Percentiles rank a stretch among this genome's conserved stretches.
Conservation (phyloP, 371 early-diverging fungal species). For the Hamiltosporidium tvaerminnensis region DNA sequence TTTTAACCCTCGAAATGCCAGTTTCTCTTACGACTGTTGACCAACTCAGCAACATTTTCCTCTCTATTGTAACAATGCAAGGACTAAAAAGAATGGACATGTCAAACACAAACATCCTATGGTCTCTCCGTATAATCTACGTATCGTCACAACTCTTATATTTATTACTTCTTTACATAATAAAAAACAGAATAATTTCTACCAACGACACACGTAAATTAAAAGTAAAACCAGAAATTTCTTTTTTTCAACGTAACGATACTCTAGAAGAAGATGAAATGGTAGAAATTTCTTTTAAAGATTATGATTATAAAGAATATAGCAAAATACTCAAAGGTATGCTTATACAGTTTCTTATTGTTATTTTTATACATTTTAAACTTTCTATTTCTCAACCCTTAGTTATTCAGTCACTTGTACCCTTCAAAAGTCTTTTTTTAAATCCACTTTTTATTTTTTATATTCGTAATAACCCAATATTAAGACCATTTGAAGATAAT, state of each 20-base stretch:
- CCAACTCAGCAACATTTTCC: slow-evolving; percentile 18
- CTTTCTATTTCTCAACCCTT: slow-evolving; percentile 42
- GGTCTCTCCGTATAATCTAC: background rate
- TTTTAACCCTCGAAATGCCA: slow-evolving; percentile 7
- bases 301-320: slow-evolving; percentile 47
- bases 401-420: slow-evolving; percentile 32
- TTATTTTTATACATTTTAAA: slow-evolving; percentile 36
- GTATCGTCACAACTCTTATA: slow-evolving; percentile 32
- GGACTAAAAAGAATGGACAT: slow-evolving; percentile 9
- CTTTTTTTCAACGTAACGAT: slow-evolving; percentile 20
- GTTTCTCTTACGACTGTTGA: slow-evolving; percentile 27
- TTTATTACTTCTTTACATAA: slow-evolving; percentile 23
- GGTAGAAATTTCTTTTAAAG: slow-evolving; percentile 45
- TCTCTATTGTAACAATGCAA: slow-evolving; percentile 36
- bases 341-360: slow-evolving; percentile 27
- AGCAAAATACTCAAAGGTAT: slow-evolving; percentile 23
- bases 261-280: slow-evolving; percentile 36
- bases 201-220: slow-evolving; percentile 42
- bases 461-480: slow-evolving; percentile 36
- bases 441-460: slow-evolving; percentile 47
- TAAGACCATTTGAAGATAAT: slow-evolving; percentile 53
- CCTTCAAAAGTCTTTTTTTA: slow-evolving; percentile 43
- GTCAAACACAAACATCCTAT: background rate
- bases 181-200: slow-evolving; percentile 29
- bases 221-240: slow-evolving; percentile 26